Evolutionary conservation across 2,329 filamentous ascomycete species (phyloP).

Genomic region (Fusarium foetens): DNA sequence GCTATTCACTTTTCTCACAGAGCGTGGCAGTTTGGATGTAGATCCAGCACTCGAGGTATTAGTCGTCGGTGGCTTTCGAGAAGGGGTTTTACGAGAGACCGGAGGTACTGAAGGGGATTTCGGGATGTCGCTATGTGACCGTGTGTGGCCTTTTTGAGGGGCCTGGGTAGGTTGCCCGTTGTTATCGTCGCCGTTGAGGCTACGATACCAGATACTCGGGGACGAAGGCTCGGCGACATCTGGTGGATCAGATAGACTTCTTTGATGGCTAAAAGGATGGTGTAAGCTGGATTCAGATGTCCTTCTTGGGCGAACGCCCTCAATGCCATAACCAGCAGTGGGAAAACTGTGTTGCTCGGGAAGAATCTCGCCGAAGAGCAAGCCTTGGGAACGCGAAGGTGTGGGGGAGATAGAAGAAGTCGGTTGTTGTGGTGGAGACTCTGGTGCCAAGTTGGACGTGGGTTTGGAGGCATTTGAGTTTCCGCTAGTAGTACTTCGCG

Average conservation of each 20-base stretch:
- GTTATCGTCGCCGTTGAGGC: conserved; percentile 44
- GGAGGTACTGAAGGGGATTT: conserved; percentile 48
- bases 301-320: conserved; percentile 63
- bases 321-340: conserved; percentile 70
- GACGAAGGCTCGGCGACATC: conserved; percentile 68
- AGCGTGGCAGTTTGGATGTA: conserved; percentile 59
- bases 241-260: conserved; percentile 65
- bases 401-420: conserved; percentile 47
- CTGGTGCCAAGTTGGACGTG: conserved; percentile 48
- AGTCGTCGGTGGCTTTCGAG: conserved; percentile 38
- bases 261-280: conserved; percentile 60
- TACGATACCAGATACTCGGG: conserved; percentile 73
- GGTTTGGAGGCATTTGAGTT: conserved; percentile 51
- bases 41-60: conserved; percentile 43
- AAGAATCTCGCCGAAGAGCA: conserved; percentile 80
- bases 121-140: conserved; percentile 71
- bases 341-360: conserved; percentile 65
- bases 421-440: conserved; percentile 50
- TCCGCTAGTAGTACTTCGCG: conserved; percentile 51
- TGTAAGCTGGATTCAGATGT: conserved; percentile 78
- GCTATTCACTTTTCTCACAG: conserved; percentile 57
- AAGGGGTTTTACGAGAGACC: conserved; percentile 48
- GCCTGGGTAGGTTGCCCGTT: conserved; percentile 35
- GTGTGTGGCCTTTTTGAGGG: conserved; percentile 52
- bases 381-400: conserved; percentile 56